Base-by-base conservation (phyloP, 257 asterid genomes). In the Rubia yunnanensis region DNA sequence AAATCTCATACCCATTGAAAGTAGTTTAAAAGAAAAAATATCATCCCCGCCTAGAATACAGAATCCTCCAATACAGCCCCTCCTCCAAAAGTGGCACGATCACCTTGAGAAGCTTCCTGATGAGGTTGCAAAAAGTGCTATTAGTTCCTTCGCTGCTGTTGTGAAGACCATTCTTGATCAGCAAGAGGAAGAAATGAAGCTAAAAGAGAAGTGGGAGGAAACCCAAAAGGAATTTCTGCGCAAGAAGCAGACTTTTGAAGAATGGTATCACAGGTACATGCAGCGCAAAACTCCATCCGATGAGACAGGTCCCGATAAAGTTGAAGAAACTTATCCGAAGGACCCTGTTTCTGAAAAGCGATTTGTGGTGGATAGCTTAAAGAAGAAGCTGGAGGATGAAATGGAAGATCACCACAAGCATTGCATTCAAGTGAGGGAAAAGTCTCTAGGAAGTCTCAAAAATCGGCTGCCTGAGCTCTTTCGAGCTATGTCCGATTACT, bases 81-180 rank as follows among this genome's bases (percentile, higher is more conserved):
- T 92, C 46, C 95, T 92, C 77, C 86, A 75, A 10, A 63, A 84
- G 38, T 92, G 99, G 97, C 85, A 84, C 5, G 99, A 92, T 69
- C 77, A 70, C 46, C 95, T 89, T 9, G 96, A 84, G 84, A 92
- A 90, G 86, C 95, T 92, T 64, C 99, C 99, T 0, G 96, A 89
- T 11, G 99, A 89, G 67, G 81, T 87, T 28, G 91, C 96, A 14
- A 92, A 81, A 68, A 73, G 83, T n/a, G 92, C 96, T 10, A 92
- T 88, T n/a, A 57, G 68, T 3, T 87, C 99, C 27, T 92, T 92
- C 38, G 86, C 86, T 8, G 96, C 95, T 0, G 96, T 89, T 71
- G 86, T 92, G 65, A 83, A 85, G 76, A 76, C 97, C 46, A 89
- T 92, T 54, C 70, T 84, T 62, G 35, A 79, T 54, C 95, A 92